Conservation (phyloP, 1,284 basidiomycete species). For the Ceratobasidium sp. region DNA sequence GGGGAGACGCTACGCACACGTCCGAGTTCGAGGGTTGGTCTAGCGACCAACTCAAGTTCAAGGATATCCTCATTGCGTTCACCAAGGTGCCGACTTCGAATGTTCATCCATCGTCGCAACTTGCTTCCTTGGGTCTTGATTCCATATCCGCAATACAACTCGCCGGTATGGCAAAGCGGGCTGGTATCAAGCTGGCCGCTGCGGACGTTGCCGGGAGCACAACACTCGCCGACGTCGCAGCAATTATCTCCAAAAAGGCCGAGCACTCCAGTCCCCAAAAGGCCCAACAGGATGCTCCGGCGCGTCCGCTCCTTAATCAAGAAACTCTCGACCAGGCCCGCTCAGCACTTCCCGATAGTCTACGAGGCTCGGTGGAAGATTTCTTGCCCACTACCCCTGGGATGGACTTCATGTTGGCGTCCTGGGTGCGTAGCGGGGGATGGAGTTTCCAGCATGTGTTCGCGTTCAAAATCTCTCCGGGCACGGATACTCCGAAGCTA, state of each 20-base stretch:
- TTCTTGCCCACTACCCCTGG: slow-evolving; percentile 32
- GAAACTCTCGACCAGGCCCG: slow-evolving; percentile 9
- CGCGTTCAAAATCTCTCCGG: slow-evolving; percentile 55
- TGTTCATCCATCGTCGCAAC: slow-evolving; percentile 27
- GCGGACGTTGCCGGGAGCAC: slow-evolving; percentile 33
- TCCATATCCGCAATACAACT: slow-evolving; percentile 65
- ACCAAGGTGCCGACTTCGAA: slow-evolving; percentile 35
- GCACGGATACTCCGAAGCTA: slow-evolving; percentile 53
- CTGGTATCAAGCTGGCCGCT: slow-evolving; percentile 49
- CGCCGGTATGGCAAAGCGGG: slow-evolving; percentile 56
- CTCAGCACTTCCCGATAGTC: slow-evolving; percentile 20
- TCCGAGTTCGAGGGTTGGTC: slow-evolving; percentile 35
- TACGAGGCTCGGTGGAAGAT: slow-evolving; percentile 14
- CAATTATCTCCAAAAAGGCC: slow-evolving; percentile 12
- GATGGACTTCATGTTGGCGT: slow-evolving; percentile 38
- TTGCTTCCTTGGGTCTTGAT: slow-evolving; percentile 60
- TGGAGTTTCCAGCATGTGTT: slow-evolving; percentile 61
- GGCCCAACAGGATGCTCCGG: not conserved
- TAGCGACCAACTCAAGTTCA: slow-evolving; percentile 16
- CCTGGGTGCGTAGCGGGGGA: slow-evolving; percentile 34
- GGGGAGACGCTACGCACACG: not conserved
- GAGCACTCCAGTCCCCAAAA: not conserved
- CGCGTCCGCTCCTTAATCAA: slow-evolving; percentile 18
- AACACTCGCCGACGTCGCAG: slow-evolving; percentile 31
- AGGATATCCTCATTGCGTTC: slow-evolving; percentile 26